Base-by-base conservation (phyloP, 257 asterid genomes). In the Verbascum thapsus region DNA sequence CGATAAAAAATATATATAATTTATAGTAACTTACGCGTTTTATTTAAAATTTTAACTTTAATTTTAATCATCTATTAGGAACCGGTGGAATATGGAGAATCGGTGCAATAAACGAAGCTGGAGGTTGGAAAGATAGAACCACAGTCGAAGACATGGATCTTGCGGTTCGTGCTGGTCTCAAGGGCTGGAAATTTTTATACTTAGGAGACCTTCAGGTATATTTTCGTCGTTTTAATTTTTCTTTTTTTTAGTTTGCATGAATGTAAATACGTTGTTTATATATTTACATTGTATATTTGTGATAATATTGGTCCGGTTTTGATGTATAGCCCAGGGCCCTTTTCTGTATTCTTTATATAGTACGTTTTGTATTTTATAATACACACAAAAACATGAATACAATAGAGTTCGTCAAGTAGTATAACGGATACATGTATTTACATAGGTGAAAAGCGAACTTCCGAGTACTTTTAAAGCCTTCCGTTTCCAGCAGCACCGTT, bases 11-110 rank as follows among this genome's bases (percentile, higher is more conserved):
- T n/a, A 26, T 26, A 26, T 26, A 1, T 26, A 26, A 26, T 5
- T 26, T 26, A 1, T 26, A 26, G 32, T 26, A 5, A 26, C 32
- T 26, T 26, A 5, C 2, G 5, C 32, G 32, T 26, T 26, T 26
- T 26, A 26, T 26, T 26, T 26, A 1, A n/a, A n/a, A 26, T 26
- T 26, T 26, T 26, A 26, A 26, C 5, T 26, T 26, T n/a, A n/a
- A n/a, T n/a, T 26, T 26, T 26, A 26, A 1, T 26, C 30, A 15
- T 32, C 15, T 48, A 11, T 49, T 32, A 86, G 94, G 94, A 44
- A 85, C 89, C 3, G 94, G 87, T 12, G 94, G 94, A 20, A 76
- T 82, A 48, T 85, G 94, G 94, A 82, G 94, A 61, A 80, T 85
- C 16, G 61, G 57, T 1, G 94, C 94, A 0, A 78, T 85, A 23